Evolutionary conservation across 1,284 basidiomycete genomes (phyloP).

Genomic region (Erythrobasidium hasegawianum): DNA sequence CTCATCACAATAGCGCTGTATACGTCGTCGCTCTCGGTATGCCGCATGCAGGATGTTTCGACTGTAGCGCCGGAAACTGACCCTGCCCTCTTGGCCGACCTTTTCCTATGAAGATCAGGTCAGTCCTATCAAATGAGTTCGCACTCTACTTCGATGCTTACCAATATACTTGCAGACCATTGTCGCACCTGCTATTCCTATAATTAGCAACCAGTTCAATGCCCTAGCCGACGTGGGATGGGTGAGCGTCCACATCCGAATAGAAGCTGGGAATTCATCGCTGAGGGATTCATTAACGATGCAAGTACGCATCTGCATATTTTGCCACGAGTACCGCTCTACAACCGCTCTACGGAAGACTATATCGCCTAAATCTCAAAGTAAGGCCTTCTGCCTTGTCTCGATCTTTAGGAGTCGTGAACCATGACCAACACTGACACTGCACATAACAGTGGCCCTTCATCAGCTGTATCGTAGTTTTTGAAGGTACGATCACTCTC

Average conservation of each 20-base stretch:
- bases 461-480: conserved; percentile 39
- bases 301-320: conserved; percentile 40
- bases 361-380: conserved; percentile 41
- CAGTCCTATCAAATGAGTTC: too few species aligned
- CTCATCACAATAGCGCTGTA: neutral
- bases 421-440: too few species aligned
- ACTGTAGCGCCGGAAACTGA: too few species aligned
- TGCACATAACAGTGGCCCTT: conserved; percentile 37
- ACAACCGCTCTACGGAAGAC: conserved; percentile 43
- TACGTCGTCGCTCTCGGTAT: conserved; percentile 1
- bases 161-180: neutral
- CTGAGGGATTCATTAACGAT: too few species aligned
- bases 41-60: too few species aligned
- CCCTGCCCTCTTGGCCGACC: too few species aligned
- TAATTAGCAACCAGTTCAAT: conserved; percentile 36
- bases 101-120: too few species aligned
- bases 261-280: too few species aligned
- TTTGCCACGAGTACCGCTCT: conserved; percentile 43
- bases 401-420: too few species aligned
- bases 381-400: too few species aligned
- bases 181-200: conserved; percentile 42
- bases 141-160: neutral
- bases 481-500: too few species aligned
- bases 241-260: too few species aligned
- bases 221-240: conserved; percentile 24